Evolutionary conservation across 306 rosid species (phyloP), one percentile per base, ranked within the genome.

Genomic region (Myrica gale): DNA sequence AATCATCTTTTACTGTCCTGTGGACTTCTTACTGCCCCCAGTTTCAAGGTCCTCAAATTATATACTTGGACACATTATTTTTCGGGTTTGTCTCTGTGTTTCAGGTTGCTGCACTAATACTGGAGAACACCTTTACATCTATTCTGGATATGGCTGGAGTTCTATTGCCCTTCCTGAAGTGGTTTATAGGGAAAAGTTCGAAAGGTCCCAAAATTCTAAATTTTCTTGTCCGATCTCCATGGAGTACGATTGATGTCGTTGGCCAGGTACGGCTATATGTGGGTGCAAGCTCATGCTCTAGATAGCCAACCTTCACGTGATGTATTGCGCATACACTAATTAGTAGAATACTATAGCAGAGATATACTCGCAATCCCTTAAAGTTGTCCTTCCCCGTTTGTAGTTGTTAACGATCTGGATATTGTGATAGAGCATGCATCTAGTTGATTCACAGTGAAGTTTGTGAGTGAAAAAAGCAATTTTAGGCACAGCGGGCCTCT

Each of bases 61-160:
- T 54, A n/a, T 54, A 54, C 7, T n/a, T 78, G 47, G 70, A 71
- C 68, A 60, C 68, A 68, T 58, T 23, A 21, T 79, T 52, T 4
- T 7, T 74, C 84, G 68, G 46, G 63, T 16, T 39, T 61, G 72
- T 73, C 75, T 84, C 74, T 84, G 76, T 74, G 69, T 72, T 84
- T 68, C 85, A 96, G 99, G 90, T 96, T 84, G 88, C 94, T 80
- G 98, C 92, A 54, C 79, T 96, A 84, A 88, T 96, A 77, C 74
- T 96, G 68, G 99, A 96, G 85, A 96, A 96, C 79, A 92, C 99
- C 71, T 96, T 96, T 82, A 92, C 98, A 9, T 96, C 99, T 80
- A 92, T 96, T 83, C 82, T 96, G 90, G 99, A 96, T 86, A 89
- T 96, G 99, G 97, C 98, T 83, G 99, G 98, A 86, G 92, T 96